Base-by-base conservation (phyloP, 441 rosid genomes). In the Theobroma grandiflorum region DNA sequence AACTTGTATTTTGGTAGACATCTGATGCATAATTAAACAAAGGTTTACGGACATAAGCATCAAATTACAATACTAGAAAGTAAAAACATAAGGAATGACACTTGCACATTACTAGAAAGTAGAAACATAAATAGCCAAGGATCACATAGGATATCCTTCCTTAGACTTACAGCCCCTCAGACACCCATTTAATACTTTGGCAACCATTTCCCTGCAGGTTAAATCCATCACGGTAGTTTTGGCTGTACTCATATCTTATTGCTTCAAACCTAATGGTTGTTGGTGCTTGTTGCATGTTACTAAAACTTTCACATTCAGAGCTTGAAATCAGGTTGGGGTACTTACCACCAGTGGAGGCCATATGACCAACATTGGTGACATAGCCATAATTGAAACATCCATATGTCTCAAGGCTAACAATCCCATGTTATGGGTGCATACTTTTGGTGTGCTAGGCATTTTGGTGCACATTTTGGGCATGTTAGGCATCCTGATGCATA, bases 361-460 rank as follows among this genome's bases (percentile, higher is more conserved):
- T 5, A 31, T 2, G 18, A 31, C 40, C 67, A 33, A 4, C 38
- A 33, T 14, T 62, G n/a, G 4, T 31, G n/a, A 5, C 42, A 62
- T 62, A 62, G 8, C n/a, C 67, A 5, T 16, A 15, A 10, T 59
- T 59, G 15, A 26, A 26, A 59, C 37, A 16, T 62, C 67, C 68
- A 63, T 14, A 63, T 33, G 14, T 35, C 20, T 35, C 68, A 0
- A 43, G 68, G 35, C 20, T 35, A 43, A 7, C 20, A 63, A 15
- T 47, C 74, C 82, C 14, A 58, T 61, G 16, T 16, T 40, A 76
- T 15, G 38, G 79, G 22, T 49, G 8, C 79, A 69, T 74, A 16
- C 47, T 26, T 53, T 52, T 47, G 35, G 76, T 26, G 12, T 55
- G 15, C 12, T 22, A 67, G 50, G 31, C 69, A 63, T 64, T 65